Percentiles rank a stretch among this genome's conserved stretches.
phyloP scores from a whole-genome alignment of 495 filamentous ascomycete species.

The Cercophora newfieldiana region DNA sequence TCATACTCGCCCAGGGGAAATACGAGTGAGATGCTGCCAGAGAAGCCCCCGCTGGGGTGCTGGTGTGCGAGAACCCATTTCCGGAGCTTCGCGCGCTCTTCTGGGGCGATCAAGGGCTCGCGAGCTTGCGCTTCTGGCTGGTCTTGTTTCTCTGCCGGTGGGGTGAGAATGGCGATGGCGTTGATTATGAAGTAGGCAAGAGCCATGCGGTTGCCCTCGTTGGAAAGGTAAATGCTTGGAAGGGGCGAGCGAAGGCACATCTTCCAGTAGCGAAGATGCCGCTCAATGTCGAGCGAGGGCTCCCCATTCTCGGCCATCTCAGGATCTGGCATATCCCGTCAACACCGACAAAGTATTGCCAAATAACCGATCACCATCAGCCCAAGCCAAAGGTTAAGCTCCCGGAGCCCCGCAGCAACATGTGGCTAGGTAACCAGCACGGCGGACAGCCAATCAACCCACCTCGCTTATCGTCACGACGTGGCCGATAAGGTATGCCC shows the following conservation, averaged over 20 bases:
- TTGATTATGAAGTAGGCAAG: conserved; percentile 78
- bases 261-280: conserved; percentile 89
- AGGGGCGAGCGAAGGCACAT: conserved; percentile 82
- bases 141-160: conserved; percentile 18
- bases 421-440: not conserved
- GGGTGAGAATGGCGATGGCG: conserved; percentile 46
- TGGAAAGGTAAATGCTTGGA: conserved; percentile 76
- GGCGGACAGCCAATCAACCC: not conserved
- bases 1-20: conserved; percentile 37
- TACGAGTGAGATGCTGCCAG: conserved; percentile 63
- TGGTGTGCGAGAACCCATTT: conserved; percentile 66
- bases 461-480: conserved; percentile 9
- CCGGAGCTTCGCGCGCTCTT: conserved; percentile 38
- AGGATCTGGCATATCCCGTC: too few relatives aligned
- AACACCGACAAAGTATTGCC: too few relatives aligned
- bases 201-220: conserved; percentile 85
- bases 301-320: conserved; percentile 33
- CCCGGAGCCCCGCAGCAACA: not conserved
- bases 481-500: conserved; percentile 15
- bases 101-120: conserved; percentile 34
- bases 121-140: not conserved
- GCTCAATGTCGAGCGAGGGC: conserved; percentile 62
- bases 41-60: conserved; percentile 78
- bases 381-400: not conserved
- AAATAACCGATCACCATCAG: not conserved